Base-by-base conservation (phyloP, 2,329 filamentous ascomycete species). In the Magnaporthiopsis rhizophila region DNA sequence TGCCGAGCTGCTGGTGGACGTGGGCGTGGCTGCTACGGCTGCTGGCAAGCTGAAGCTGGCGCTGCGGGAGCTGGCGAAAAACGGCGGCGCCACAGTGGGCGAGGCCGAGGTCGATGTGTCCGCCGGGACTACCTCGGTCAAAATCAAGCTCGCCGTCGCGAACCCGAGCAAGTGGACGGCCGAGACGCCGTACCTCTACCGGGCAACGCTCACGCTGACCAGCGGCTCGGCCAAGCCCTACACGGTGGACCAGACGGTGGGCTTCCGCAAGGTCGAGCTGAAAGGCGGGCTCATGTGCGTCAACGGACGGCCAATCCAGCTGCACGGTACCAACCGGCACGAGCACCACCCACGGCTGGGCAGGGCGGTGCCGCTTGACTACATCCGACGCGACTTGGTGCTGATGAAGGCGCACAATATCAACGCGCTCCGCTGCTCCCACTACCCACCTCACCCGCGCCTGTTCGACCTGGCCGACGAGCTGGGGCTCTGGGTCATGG, bases 331-430 rank as follows among this genome's bases (percentile, higher is more conserved):
- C 21, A 90, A 90, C 71, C 78, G 88, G 18, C 89, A 91, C 69
- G 89, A 91, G 65, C 88, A 91, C 69, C 87, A 91, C 69, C 86
- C 86, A 0, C 74, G 76, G 26, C 81, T 81, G 34, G 88, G 88
- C 2, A 84, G 88, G 0, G 81, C 86, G 0, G 86, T 90, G 0
- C 86, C 87, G 0, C 73, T 83, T 8, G 83, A 87, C 2, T 88
- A 83, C 65, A 82, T 89, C 70, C 81, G 81, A 66, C 74, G 78
- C 15, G 88, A 91, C 67, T 76, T 91, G 1, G 69, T 87, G 2
- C 76, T 86, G 3, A 91, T 91, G 87, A 91, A 91, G 73, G 78
- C 75, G 12, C 82, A 89, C 76, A 90, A 90, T 69, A 81, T 91
- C 74, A 91, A 91, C 67, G 86, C 88, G 0, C 79, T 91, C 7